Conservation (phyloP, 2,329 filamentous ascomycete genomes). For the Colletotrichum sp. region DNA sequence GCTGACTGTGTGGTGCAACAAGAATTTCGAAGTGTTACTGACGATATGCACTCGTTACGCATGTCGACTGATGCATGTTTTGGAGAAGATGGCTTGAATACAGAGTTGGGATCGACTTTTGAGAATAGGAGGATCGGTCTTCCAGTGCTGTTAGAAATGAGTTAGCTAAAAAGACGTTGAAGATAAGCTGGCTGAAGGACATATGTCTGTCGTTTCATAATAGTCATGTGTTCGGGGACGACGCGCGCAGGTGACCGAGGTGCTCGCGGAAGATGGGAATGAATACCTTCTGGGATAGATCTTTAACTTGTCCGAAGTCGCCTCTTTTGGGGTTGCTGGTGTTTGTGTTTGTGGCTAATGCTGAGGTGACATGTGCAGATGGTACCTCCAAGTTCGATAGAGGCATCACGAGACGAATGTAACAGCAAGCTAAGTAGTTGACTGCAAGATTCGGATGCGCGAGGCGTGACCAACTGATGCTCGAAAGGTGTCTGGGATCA, state of each 20-base stretch:
- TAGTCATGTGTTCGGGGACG: background rate
- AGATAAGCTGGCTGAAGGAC: background rate
- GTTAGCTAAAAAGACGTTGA: background rate
- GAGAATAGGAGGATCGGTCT: background rate
- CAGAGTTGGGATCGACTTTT: background rate
- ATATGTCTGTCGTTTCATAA: background rate
- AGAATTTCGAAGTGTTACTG: background rate
- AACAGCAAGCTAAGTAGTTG: background rate
- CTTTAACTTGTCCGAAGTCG: background rate
- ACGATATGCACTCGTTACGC: background rate
- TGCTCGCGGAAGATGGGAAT: background rate
- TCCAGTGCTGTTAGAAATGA: background rate
- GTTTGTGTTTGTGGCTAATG: background rate
- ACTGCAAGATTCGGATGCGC: background rate
- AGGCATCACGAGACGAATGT: background rate
- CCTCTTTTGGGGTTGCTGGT: background rate
- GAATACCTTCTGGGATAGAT: background rate
- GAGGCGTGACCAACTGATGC: background rate
- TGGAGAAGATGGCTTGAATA: background rate
- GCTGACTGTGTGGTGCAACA: background rate
- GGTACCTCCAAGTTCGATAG: background rate
- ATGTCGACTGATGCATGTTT: background rate
- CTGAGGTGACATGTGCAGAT: background rate
- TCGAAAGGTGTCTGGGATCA: background rate
- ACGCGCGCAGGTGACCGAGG: conserved; percentile 3